Base-by-base conservation (phyloP, 129 eudicot species). In the Erigeron canadensis region DNA sequence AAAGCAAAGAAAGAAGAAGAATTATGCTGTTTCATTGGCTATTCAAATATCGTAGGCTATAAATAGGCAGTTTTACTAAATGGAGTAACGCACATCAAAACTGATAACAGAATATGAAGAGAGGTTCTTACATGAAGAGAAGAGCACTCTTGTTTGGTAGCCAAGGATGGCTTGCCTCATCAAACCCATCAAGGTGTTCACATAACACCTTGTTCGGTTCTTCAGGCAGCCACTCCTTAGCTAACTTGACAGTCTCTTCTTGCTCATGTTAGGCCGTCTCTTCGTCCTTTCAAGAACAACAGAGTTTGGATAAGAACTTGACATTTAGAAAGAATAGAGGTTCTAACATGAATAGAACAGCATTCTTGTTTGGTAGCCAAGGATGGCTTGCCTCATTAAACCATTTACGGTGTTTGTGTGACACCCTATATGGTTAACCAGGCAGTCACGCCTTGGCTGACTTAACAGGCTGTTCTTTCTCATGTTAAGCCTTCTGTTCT, bases 91-190 rank as follows among this genome's bases (percentile, higher is more conserved):
- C 73, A 68, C n/a, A 37, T 16, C 46, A 68, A 38, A 68, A 8
- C 9, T 68, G 51, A 64, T 48, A n/a, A 15, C 19, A 63, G 23
- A 15, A 40, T 38, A 38, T n/a, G 44, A 65, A 28, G 65, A 51
- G 55, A 53, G 34, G 65, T 65, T 65, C 79, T 74, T 74, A 21
- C 71, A 63, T 59, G 76, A 43, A 72, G 76, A 59, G 76, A 72
- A 55, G 67, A 65, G 61, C 7, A 72, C 17, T 73, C 70, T 75
- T 75, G 74, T 75, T 69, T 68, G 48, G 57, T 76, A 76, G 70
- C 70, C 81, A 68, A 60, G 81, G 81, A 76, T 76, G 80, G 47
- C 80, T 76, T 76, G 80, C 75, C 75, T 50, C 47, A 60, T 69
- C 51, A 59, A 15, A 8, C 8, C 69, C 69, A 6, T 21, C 38